These are phyloP conservation scores for Gymnopus androsaceus DNA, from an alignment of 1,284 basidiomycete genomes.

Conservation along the genomic window DNA sequence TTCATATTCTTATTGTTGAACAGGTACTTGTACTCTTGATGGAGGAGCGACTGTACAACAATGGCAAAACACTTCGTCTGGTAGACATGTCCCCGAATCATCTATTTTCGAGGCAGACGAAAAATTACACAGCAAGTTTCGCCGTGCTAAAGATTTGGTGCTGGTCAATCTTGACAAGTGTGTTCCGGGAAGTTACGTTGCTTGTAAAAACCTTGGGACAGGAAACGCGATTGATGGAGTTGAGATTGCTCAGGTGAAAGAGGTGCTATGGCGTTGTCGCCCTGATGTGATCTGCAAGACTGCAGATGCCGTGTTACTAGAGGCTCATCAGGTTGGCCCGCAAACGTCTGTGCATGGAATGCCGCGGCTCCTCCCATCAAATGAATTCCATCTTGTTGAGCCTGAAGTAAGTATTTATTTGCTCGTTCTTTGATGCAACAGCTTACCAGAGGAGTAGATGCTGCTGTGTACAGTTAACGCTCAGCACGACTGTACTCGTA, in stretches of 20 bases:
- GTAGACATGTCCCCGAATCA: background rate
- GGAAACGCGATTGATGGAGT: background rate
- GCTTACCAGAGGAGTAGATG: background rate
- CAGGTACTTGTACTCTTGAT: background rate
- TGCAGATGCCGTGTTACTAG: background rate
- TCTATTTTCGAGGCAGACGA: background rate
- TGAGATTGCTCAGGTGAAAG: background rate
- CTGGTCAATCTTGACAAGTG: slow-evolving; percentile 5
- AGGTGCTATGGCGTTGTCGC: background rate
- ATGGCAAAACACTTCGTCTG: background rate
- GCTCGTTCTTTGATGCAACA: background rate
- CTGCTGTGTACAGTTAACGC: slow-evolving; percentile 7
- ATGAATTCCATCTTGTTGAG: background rate
- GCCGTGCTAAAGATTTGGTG: background rate
- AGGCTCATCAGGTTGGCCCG: background rate
- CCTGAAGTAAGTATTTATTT: background rate
- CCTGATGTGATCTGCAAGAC: background rate
- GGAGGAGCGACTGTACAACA: background rate
- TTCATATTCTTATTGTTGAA: background rate
- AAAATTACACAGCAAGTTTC: background rate
- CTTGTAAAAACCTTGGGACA: background rate
- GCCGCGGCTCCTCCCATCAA: background rate
- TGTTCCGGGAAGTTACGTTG: background rate
- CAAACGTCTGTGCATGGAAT: slow-evolving; percentile 2
- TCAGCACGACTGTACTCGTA: slow-evolving; percentile 7